Conservation (phyloP, 257 asterid species). For the Cinchona pubescens region DNA sequence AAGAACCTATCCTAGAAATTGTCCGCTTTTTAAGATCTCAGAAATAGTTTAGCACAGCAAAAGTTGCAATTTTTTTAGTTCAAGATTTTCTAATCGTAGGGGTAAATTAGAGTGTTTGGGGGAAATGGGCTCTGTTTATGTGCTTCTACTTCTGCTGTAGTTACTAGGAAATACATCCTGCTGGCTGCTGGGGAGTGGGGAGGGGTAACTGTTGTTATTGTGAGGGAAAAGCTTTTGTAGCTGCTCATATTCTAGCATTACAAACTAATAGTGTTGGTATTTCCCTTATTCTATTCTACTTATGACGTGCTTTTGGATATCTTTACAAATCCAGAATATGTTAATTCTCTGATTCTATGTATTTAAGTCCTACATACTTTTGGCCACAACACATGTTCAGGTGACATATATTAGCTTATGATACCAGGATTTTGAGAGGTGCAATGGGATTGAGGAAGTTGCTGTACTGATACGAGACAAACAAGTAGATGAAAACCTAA, state of each 20-base stretch:
- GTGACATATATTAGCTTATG: neutral
- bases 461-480: constrained; percentile 70
- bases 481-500: constrained; percentile 72
- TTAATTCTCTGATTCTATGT: neutral
- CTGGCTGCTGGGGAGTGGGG: neutral
- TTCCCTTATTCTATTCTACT: neutral
- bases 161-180: neutral
- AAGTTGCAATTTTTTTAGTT: neutral
- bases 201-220: neutral
- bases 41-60: neutral
- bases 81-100: neutral
- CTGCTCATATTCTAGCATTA: neutral
- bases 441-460: constrained; percentile 95
- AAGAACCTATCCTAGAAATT: neutral
- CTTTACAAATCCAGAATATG: neutral
- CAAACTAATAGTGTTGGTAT: neutral
- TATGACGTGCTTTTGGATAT: neutral
- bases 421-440: constrained; percentile 78
- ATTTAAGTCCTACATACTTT: neutral
- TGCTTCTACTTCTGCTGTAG: neutral
- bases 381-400: neutral
- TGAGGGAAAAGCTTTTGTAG: neutral
- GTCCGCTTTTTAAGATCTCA: neutral
- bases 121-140: neutral
- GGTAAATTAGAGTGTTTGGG: neutral